Percentiles rank a stretch among this genome's conserved stretches.
phyloP scores from a whole-genome alignment of 129 eudicot genomes.

The Erigeron canadensis region DNA sequence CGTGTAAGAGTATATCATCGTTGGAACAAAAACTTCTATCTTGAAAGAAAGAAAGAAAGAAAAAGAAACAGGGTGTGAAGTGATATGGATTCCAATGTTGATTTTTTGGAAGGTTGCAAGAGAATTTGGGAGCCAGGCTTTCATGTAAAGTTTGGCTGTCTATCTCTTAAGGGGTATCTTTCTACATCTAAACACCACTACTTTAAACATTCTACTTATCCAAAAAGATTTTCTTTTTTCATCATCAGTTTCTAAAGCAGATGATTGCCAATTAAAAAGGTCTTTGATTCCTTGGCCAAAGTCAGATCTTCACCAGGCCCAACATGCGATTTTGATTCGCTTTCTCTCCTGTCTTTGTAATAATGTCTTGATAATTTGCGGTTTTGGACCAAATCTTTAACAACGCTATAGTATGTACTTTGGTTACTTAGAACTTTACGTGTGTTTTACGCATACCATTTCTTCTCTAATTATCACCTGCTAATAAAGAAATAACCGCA shows the following conservation, averaged over 20 bases:
- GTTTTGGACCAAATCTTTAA: conserved; percentile 13
- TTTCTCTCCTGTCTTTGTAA: conserved; percentile 21
- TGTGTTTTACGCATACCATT: neutral
- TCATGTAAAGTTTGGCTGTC: conserved; percentile 42
- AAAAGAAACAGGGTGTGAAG: neutral
- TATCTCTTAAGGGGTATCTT: conserved; percentile 35
- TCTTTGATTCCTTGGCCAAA: conserved; percentile 53
- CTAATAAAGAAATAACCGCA: neutral
- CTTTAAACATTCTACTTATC: conserved; percentile 48
- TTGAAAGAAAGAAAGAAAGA: neutral
- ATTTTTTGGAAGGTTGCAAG: conserved; percentile 26
- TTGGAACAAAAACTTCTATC: conserved; percentile 1
- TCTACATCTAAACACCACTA: conserved; percentile 44
- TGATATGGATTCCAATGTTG: conserved; percentile 24
- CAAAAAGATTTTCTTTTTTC: conserved; percentile 33
- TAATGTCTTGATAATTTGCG: conserved; percentile 8
- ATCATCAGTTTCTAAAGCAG: conserved; percentile 36
- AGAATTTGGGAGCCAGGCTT: conserved; percentile 36
- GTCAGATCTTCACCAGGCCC: conserved; percentile 45
- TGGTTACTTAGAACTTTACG: neutral
- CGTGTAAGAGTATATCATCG: neutral
- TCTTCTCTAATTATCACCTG: neutral
- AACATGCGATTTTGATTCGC: conserved; percentile 45
- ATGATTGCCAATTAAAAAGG: conserved; percentile 31
- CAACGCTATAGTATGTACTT: neutral